phyloP scores from a whole-genome alignment of 1,139 yeast species.

The Scheffersomyces insectosa region DNA sequence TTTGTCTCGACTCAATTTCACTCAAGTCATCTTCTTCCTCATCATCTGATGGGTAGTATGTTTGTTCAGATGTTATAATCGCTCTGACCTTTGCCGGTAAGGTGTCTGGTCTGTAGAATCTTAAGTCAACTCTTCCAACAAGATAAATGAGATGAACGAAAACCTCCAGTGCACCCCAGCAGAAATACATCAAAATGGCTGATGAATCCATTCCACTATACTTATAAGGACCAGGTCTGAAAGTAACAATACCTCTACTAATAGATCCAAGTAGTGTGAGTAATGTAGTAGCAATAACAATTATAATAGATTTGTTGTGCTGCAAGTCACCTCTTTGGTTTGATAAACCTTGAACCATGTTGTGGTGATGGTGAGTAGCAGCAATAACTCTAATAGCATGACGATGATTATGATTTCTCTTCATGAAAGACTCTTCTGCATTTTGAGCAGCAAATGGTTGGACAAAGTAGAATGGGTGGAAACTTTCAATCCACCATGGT shows the following conservation, averaged over 20 bases:
- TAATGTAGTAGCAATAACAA: constrained; percentile 53
- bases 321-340: constrained; percentile 47
- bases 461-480: constrained; percentile 56
- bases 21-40: constrained; percentile 16
- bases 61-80: constrained; percentile 47
- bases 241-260: constrained; percentile 58
- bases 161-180: constrained; percentile 68
- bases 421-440: constrained; percentile 55
- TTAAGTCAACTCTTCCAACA: constrained; percentile 65
- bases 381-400: constrained; percentile 54
- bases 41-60: constrained; percentile 27
- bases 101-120: constrained; percentile 77
- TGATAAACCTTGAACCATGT: constrained; percentile 45
- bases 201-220: constrained; percentile 22
- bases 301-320: constrained; percentile 49
- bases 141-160: constrained; percentile 56
- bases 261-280: constrained; percentile 57
- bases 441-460: constrained; percentile 45
- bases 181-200: constrained; percentile 63
- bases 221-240: constrained; percentile 33
- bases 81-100: constrained; percentile 42
- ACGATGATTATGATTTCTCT: constrained; percentile 48
- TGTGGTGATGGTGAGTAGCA: constrained; percentile 45
- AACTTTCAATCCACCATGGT: constrained; percentile 79
- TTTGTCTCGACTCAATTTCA: too few relatives aligned